A percentile compares a stretch with the other conserved stretches of the same genome.
These are phyloP conservation scores for Bombardia bombarda DNA, from an alignment of 495 filamentous ascomycete species.

Conservation along the genomic window DNA sequence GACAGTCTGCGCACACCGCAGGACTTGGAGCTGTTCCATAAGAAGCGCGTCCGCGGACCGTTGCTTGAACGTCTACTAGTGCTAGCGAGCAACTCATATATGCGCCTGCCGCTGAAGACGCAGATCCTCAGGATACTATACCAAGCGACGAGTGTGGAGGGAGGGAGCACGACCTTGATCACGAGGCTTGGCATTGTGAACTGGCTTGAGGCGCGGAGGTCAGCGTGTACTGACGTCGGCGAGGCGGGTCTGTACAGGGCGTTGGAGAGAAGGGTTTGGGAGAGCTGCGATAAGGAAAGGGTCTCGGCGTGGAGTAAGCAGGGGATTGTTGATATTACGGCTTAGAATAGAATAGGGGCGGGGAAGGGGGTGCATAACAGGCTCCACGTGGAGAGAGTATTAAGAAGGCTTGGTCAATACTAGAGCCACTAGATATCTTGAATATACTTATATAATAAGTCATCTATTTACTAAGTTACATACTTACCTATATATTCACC, in stretches of 20 bases:
- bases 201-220: conserved; percentile 62
- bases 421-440: too few species aligned
- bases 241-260: conserved; percentile 36
- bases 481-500: too few species aligned
- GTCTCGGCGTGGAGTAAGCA: conserved; percentile 60
- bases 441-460: too few species aligned
- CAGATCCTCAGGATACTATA: conserved; percentile 69
- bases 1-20: conserved; percentile 44
- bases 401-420: too few species aligned
- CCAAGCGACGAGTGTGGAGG: conserved; percentile 61
- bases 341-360: not conserved
- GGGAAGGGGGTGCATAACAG: too few species aligned
- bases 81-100: conserved; percentile 59
- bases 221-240: conserved; percentile 18
- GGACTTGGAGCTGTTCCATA: conserved; percentile 81
- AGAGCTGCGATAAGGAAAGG: conserved; percentile 60
- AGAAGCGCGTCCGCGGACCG: conserved; percentile 41
- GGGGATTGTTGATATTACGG: conserved; percentile 11
- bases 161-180: conserved; percentile 76
- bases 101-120: conserved; percentile 49
- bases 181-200: conserved; percentile 74
- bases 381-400: too few species aligned
- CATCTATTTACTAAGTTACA: too few species aligned
- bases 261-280: conserved; percentile 55
- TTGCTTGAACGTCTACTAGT: conserved; percentile 73